phyloP scores from a whole-genome alignment of 2,329 filamentous ascomycete genomes.

The Aureobasidium sp. region DNA sequence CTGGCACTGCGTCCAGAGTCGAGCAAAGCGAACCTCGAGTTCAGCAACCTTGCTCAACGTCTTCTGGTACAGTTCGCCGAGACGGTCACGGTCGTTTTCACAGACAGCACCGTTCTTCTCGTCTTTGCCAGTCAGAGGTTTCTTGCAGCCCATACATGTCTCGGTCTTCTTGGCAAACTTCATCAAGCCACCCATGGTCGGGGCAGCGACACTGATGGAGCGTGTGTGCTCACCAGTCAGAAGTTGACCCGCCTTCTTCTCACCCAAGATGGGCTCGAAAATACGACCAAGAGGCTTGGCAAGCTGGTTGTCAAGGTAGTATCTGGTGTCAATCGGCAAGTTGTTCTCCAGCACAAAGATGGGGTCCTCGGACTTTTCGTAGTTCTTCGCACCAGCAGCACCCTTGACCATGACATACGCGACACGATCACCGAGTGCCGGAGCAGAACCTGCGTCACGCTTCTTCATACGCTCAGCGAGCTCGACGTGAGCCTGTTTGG shows the following conservation, averaged over 20 bases:
- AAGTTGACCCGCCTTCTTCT: conserved; percentile 79
- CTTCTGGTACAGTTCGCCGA: conserved; percentile 91
- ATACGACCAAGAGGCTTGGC: conserved; percentile 91
- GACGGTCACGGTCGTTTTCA: conserved; percentile 71
- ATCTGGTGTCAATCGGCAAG: conserved; percentile 93
- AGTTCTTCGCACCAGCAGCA: conserved; percentile 82
- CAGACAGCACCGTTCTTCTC: conserved; percentile 85
- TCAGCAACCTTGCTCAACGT: conserved; percentile 83
- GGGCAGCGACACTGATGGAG: conserved; percentile 86
- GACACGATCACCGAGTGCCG: conserved; percentile 87
- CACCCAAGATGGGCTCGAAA: conserved; percentile 94
- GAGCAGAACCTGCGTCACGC: conserved; percentile 89
- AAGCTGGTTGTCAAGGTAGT: conserved; percentile 97
- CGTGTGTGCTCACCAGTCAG: conserved; percentile 91
- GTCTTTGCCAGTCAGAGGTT: conserved; percentile 72
- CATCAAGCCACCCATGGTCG: conserved; percentile 89
- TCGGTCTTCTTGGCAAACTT: conserved; percentile 97
- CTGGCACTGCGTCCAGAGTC: conserved; percentile 97
- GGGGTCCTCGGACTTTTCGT: conserved; percentile 93
- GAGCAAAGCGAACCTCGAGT: conserved; percentile 83
- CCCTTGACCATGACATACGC: conserved; percentile 98
- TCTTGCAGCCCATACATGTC: conserved; percentile 99
- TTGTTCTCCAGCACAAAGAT: conserved; percentile 97
- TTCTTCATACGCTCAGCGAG: conserved; percentile 95
- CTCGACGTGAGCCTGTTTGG: conserved; percentile 93